Conservation (phyloP, 2,329 filamentous ascomycete genomes). For the Rhynchosporium secalis region DNA sequence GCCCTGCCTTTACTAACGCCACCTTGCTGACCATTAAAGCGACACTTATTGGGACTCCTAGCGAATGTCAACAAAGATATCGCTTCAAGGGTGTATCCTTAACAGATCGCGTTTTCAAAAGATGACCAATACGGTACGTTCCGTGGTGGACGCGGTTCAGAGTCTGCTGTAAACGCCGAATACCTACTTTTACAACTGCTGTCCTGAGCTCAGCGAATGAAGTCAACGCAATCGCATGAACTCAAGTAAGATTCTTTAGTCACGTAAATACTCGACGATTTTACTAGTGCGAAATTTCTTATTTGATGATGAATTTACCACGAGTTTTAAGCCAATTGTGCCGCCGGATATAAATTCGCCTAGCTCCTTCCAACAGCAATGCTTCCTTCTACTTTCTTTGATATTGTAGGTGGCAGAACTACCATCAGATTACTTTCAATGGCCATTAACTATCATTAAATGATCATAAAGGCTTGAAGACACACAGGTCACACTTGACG, state of each 20-base stretch:
- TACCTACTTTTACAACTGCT: background rate
- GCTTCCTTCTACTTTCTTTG: background rate
- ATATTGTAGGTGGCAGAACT: constrained; percentile 1
- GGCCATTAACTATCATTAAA: background rate
- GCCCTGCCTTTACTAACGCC: background rate
- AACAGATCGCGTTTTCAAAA: background rate
- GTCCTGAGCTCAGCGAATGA: background rate
- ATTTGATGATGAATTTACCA: too few relatives aligned
- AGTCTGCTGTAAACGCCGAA: background rate
- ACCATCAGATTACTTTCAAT: background rate
- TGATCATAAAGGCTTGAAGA: background rate
- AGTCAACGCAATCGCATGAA: background rate
- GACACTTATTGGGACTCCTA: background rate
- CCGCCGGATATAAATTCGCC: background rate
- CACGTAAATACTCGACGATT: too few relatives aligned
- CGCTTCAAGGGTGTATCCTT: background rate
- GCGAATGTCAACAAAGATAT: constrained; percentile 10
- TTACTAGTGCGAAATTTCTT: too few relatives aligned
- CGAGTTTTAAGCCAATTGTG: too few relatives aligned
- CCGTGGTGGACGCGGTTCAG: too few relatives aligned
- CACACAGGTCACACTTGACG: background rate
- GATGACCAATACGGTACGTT: background rate
- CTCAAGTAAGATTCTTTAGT: background rate
- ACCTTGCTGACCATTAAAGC: background rate
- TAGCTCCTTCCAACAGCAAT: background rate